Evolutionary conservation across 345 rosid species (phyloP).

Genomic region (Populus nigra): DNA sequence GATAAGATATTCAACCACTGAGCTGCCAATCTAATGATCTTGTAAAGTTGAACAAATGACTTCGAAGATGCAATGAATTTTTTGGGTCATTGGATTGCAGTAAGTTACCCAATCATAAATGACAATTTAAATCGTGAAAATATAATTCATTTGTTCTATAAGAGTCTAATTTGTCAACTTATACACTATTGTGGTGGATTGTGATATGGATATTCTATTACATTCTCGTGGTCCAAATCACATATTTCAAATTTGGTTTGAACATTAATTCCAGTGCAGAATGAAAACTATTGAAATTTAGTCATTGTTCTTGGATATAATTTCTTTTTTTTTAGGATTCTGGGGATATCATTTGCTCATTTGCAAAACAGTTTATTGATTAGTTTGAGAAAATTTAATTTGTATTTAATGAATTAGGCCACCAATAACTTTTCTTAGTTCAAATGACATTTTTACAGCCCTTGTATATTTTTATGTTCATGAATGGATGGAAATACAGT

Average conservation of each 20-base stretch:
- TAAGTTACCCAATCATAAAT: background rate
- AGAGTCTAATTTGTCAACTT: background rate
- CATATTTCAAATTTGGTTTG: background rate
- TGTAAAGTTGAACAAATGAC: background rate
- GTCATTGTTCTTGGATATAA: background rate
- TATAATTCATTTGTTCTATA: background rate
- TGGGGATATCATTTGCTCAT: background rate
- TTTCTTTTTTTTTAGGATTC: too few species aligned
- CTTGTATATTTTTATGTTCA: background rate
- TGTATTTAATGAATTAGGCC: background rate
- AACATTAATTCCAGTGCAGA: background rate
- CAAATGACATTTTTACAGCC: background rate
- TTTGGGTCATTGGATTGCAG: background rate
- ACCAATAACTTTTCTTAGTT: background rate
- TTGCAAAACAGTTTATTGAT: background rate
- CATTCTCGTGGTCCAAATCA: background rate
- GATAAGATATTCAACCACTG: background rate
- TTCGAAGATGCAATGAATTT: background rate
- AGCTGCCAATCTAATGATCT: background rate
- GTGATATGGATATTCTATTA: background rate
- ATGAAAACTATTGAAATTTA: background rate
- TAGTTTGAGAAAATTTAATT: background rate
- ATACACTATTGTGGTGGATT: background rate
- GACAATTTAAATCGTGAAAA: background rate
- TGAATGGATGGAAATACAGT: background rate